phyloP scores from a whole-genome alignment of 768 basidiomycete genomes.

The Solioccasus polychromus region DNA sequence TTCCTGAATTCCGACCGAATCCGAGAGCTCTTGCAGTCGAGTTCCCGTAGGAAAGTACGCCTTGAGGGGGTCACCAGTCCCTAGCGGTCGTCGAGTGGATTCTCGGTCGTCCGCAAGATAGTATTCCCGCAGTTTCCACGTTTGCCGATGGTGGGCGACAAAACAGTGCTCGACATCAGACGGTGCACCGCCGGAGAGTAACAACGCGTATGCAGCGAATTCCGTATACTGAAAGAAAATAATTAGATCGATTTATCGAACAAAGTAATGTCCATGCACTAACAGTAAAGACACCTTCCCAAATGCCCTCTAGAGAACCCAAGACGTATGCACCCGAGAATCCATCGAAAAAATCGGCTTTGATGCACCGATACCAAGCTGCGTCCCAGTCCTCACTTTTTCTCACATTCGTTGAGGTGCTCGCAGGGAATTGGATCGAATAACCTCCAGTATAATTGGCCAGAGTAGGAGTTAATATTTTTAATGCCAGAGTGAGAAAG shows the following conservation, averaged over 20 bases:
- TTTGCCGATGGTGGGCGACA: slow-evolving; percentile 83
- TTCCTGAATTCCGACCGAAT: slow-evolving; percentile 48
- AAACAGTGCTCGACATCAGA: slow-evolving; percentile 66
- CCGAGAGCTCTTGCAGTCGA: slow-evolving; percentile 44
- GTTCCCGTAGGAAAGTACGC: slow-evolving; percentile 60
- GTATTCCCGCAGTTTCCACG: slow-evolving; percentile 84
- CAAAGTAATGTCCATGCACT: slow-evolving; percentile 23
- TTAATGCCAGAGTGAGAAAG: slow-evolving; percentile 53
- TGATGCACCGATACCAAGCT: slow-evolving; percentile 62
- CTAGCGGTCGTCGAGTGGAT: slow-evolving; percentile 33
- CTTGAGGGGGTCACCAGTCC: slow-evolving; percentile 57
- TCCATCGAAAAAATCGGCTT: slow-evolving; percentile 26
- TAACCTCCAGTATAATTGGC: neutral
- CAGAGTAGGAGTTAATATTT: slow-evolving; percentile 9
- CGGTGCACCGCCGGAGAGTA: slow-evolving; percentile 69
- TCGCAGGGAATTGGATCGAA: slow-evolving; percentile 15
- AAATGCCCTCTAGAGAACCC: slow-evolving; percentile 72
- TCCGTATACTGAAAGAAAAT: slow-evolving; percentile 62
- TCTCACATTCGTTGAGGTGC: slow-evolving; percentile 9
- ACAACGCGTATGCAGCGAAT: slow-evolving; percentile 77
- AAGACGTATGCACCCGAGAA: slow-evolving; percentile 51
- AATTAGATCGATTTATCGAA: neutral
- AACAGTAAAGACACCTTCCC: slow-evolving; percentile 80
- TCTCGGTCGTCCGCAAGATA: slow-evolving; percentile 45
- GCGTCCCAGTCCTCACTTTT: slow-evolving; percentile 60